Evolutionary conservation across 768 basidiomycete species (phyloP), one percentile per base, ranked within the genome.

Genomic region (Tulasnella sp.): DNA sequence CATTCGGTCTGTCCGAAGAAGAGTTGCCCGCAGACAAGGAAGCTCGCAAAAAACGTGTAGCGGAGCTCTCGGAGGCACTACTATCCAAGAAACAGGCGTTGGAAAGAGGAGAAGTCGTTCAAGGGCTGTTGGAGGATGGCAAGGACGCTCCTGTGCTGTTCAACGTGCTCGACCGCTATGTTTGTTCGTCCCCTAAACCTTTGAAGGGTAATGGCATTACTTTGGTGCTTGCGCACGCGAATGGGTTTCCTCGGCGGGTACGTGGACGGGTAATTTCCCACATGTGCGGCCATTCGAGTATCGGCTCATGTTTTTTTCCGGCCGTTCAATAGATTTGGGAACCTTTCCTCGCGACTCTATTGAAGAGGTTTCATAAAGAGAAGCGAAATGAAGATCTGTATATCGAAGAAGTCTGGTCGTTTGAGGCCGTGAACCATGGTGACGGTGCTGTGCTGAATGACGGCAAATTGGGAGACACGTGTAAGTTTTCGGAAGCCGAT

Each of bases 171-270:
- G 93, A 95, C 80, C 88, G 93, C 54, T 94, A 91, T 81, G 86
- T 87, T 37, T 85, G 85, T 79, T 82, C 82, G 64, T 36, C 73
- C 17, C 11, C 31, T 22, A 84, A 73, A 78, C 8, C 77, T 72
- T 39, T 78, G 77, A 9, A 49, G 31, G 72, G 72, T 31, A 83
- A 83, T 15, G 88, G 91, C 0, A 72, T 92, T 12, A 96, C 93
- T 0, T 82, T 96, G 72, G 87, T 96, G 78, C 85, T 93, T 68
- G 88, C 89, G 3, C 95, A 96, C 81, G 93, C 93, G 2, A 96
- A 93, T 82, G 94, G 96, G 0, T 91, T 96, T 79, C 89, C 88
- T 68, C 96, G 96, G 82, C 94, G 96, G 89, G 93, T 89, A 73
- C 69, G 88, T n/a, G 42, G 12, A 78, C 42, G 45, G 15, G 38